A percentile compares a stretch with the other conserved stretches of the same genome.
phyloP scores from a whole-genome alignment of 176 grass and related monocot species.

The Rhynchospora tenuis region DNA sequence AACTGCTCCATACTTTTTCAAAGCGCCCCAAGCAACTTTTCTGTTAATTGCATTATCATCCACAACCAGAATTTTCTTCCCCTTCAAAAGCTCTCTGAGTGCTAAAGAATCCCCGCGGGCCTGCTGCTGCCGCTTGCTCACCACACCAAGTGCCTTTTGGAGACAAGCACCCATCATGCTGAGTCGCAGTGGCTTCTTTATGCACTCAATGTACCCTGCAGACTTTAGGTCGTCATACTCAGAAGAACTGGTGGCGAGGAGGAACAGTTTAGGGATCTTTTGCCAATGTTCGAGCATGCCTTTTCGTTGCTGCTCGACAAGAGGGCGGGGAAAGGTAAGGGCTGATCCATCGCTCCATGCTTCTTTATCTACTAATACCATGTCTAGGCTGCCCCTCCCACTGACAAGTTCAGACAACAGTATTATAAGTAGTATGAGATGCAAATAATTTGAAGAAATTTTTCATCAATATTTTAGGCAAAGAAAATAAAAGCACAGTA shows the following conservation, averaged over 20 bases:
- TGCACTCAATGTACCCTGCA: slow-evolving; percentile 44
- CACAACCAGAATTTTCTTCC: slow-evolving; percentile 64
- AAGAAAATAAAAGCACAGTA: neutral
- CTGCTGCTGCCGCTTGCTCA: slow-evolving; percentile 23
- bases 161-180: slow-evolving; percentile 63
- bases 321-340: slow-evolving; percentile 30
- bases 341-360: slow-evolving; percentile 52
- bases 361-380: slow-evolving; percentile 74
- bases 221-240: slow-evolving; percentile 43
- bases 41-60: slow-evolving; percentile 79
- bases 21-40: slow-evolving; percentile 61
- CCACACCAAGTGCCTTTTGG: slow-evolving; percentile 46
- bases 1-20: slow-evolving; percentile 72
- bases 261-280: slow-evolving; percentile 52
- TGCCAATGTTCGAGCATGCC: slow-evolving; percentile 33
- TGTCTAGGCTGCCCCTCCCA: slow-evolving; percentile 36
- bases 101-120: slow-evolving; percentile 34
- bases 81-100: slow-evolving; percentile 44
- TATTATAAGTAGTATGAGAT: neutral
- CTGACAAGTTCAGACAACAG: slow-evolving; percentile 25
- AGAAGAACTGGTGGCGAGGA: slow-evolving; percentile 36
- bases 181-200: slow-evolving; percentile 62
- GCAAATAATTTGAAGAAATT: neutral
- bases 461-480: neutral
- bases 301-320: slow-evolving; percentile 39